Evolutionary conservation across 1,284 basidiomycete species (phyloP).

Genomic region (Rhodotorula sp.): DNA sequence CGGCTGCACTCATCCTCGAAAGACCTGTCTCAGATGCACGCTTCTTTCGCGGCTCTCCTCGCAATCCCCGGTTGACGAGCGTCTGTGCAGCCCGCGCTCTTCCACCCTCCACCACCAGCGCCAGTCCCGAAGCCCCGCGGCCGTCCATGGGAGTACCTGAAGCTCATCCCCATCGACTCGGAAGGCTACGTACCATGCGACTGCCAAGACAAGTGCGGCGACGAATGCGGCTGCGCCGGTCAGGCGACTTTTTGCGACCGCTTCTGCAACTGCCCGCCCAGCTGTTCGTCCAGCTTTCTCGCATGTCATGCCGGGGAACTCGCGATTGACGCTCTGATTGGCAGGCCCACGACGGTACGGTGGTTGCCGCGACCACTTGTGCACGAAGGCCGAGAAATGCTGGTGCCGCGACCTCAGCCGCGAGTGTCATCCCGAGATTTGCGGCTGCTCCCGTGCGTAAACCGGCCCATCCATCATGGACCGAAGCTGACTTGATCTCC

Average conservation of each 20-base stretch:
- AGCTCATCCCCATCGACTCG: background rate
- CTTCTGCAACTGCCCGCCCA: conserved; percentile 7
- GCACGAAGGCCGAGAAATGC: background rate
- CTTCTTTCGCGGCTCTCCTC: background rate
- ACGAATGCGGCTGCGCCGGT: background rate
- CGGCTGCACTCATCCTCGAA: background rate
- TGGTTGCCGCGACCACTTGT: background rate
- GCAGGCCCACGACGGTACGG: conserved; percentile 5
- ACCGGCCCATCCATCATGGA: too few species aligned
- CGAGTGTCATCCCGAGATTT: conserved; percentile 15
- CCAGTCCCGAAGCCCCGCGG: too few species aligned
- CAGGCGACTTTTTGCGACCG: conserved; percentile 9
- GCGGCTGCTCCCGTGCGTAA: conserved; percentile 3
- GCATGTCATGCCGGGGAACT: background rate
- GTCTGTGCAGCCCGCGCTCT: background rate
- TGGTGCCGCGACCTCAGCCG: background rate
- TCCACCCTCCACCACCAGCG: too few species aligned
- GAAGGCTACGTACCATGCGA: conserved; percentile 7
- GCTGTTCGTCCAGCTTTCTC: conserved; percentile 1
- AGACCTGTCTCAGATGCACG: background rate
- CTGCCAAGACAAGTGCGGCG: background rate
- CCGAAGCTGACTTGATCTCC: too few species aligned
- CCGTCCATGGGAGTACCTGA: background rate
- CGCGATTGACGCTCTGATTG: too few species aligned
- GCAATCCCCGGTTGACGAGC: background rate